Conservation (phyloP, 164 flowering plant species). For the Chimonanthus salicifolius region DNA sequence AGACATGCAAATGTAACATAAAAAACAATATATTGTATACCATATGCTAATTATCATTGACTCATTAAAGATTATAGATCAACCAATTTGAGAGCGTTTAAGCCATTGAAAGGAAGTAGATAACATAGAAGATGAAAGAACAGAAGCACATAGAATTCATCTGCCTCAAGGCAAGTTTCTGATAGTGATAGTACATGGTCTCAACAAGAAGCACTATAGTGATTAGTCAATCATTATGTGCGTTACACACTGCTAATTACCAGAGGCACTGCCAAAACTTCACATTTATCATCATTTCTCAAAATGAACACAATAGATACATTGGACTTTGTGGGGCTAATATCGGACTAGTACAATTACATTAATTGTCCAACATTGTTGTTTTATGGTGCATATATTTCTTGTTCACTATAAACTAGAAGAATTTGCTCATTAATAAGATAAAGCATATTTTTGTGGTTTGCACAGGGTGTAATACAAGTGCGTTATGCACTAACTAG, state of each 20-base stretch:
- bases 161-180: background rate
- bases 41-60: background rate
- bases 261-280: background rate
- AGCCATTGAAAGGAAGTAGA: background rate
- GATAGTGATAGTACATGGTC: slow-evolving; percentile 5
- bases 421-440: background rate
- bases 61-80: background rate
- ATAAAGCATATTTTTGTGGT: background rate
- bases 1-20: background rate
- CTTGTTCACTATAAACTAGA: background rate
- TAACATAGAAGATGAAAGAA: slow-evolving; percentile 5
- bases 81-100: background rate
- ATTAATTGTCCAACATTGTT: background rate
- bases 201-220: background rate
- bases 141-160: background rate
- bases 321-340: background rate
- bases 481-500: background rate
- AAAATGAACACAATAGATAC: background rate
- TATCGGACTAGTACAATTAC: background rate
- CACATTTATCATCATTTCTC: background rate
- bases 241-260: background rate
- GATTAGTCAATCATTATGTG: background rate
- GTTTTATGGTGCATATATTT: background rate
- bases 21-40: background rate
- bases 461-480: background rate